These are phyloP conservation scores for Xerocomellus dryophilus DNA, from an alignment of 768 basidiomycete genomes.

Conservation along the genomic window DNA sequence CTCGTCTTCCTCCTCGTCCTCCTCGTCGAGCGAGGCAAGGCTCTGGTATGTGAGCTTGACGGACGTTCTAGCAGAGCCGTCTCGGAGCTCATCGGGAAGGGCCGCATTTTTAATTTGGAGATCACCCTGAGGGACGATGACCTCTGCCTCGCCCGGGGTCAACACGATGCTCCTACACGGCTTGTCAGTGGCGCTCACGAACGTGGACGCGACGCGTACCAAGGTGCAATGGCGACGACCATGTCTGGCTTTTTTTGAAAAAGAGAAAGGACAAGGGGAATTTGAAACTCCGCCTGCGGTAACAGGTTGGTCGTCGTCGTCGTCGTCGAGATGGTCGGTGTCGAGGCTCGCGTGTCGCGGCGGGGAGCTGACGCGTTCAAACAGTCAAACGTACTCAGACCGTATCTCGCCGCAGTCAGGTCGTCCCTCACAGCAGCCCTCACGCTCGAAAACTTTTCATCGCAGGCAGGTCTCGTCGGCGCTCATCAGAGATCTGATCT, in stretches of 20 bases:
- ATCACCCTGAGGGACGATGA: slow-evolving; percentile 60
- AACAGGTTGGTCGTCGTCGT: slow-evolving; percentile 3
- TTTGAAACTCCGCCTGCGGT: slow-evolving; percentile 46
- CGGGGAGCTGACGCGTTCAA: slow-evolving; percentile 9
- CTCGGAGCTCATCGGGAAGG: slow-evolving; percentile 68
- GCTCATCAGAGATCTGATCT: slow-evolving; percentile 12
- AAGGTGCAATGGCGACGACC: slow-evolving; percentile 62
- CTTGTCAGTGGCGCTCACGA: slow-evolving; percentile 6
- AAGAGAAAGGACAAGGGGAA: not conserved
- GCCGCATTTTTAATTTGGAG: slow-evolving; percentile 81
- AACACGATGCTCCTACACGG: slow-evolving; percentile 57
- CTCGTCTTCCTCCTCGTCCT: slow-evolving; percentile 33
- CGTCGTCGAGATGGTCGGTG: slow-evolving; percentile 49
- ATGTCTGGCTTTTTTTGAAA: slow-evolving; percentile 35
- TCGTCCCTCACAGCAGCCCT: slow-evolving; percentile 97
- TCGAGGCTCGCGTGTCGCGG: not conserved
- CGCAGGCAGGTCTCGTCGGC: slow-evolving; percentile 46
- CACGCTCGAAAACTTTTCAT: slow-evolving; percentile 96
- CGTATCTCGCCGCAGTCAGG: slow-evolving; percentile 93
- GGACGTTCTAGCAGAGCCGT: slow-evolving; percentile 57
- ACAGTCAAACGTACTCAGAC: slow-evolving; percentile 92
- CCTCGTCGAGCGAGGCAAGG: slow-evolving; percentile 35
- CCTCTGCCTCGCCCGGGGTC: slow-evolving; percentile 54
- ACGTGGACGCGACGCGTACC: slow-evolving; percentile 41
- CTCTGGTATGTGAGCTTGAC: slow-evolving; percentile 62